Evolutionary conservation across 139 green algal genomes (phyloP).

Genomic region (Picochlorum sp.): DNA sequence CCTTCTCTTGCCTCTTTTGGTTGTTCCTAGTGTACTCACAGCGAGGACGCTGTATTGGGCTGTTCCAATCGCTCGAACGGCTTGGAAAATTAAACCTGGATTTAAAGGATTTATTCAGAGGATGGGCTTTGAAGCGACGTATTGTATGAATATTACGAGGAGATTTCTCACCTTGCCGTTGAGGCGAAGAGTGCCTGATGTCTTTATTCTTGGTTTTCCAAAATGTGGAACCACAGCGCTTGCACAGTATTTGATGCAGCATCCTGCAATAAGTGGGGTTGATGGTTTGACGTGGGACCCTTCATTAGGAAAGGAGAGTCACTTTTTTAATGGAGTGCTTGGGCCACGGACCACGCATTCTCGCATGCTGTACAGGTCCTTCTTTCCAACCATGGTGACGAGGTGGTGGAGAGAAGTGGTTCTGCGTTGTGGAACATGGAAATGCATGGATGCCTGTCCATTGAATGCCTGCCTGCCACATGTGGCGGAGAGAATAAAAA

Average conservation of each 20-base stretch:
- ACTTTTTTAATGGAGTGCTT: constrained; percentile 67
- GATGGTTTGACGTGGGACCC: constrained; percentile 61
- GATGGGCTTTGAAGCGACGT: constrained; percentile 52
- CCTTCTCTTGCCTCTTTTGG: constrained; percentile 18
- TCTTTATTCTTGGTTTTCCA: constrained; percentile 75
- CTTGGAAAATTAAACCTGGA: constrained; percentile 30
- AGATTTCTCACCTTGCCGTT: constrained; percentile 66
- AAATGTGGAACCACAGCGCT: constrained; percentile 68
- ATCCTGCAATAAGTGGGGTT: constrained; percentile 56
- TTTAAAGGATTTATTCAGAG: constrained; percentile 23
- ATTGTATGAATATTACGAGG: constrained; percentile 53
- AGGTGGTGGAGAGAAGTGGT: constrained; percentile 35
- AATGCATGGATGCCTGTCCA: constrained; percentile 73
- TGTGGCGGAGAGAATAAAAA: constrained; percentile 43
- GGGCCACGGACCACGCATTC: constrained; percentile 31
- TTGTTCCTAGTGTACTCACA: constrained; percentile 26
- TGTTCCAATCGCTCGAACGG: constrained; percentile 54
- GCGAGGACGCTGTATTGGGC: constrained; percentile 52
- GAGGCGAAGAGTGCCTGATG: constrained; percentile 50
- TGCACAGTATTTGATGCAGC: constrained; percentile 49
- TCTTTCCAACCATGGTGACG: constrained; percentile 67
- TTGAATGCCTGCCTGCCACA: constrained; percentile 60
- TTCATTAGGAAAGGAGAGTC: constrained; percentile 59
- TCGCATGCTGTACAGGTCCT: constrained; percentile 50
- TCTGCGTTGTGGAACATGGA: constrained; percentile 29